phyloP scores from a whole-genome alignment of 768 basidiomycete genomes.

The Kwoniella dejecticola region DNA sequence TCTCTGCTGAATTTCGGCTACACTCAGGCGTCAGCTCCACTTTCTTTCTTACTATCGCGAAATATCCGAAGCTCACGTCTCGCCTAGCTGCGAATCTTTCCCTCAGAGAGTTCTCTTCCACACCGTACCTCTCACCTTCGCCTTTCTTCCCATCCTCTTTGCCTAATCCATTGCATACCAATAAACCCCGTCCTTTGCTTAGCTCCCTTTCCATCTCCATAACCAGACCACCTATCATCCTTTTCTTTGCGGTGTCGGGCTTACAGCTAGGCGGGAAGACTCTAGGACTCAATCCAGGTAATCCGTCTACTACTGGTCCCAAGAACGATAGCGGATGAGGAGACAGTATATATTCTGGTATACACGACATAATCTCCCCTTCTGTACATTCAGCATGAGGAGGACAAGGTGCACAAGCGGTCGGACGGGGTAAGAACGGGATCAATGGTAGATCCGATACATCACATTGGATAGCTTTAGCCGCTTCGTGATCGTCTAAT shows the following conservation, averaged over 20 bases:
- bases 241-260: constrained; percentile 56
- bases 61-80: too few species aligned
- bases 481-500: constrained; percentile 21
- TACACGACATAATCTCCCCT: constrained; percentile 52
- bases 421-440: constrained; percentile 45
- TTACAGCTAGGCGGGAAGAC: constrained; percentile 55
- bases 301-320: constrained; percentile 36
- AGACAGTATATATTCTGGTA: constrained; percentile 53
- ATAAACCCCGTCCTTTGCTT: constrained; percentile 47
- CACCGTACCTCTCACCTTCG: constrained; percentile 39
- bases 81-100: constrained; percentile 34
- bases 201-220: constrained; percentile 45
- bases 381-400: constrained; percentile 53
- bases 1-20: constrained; percentile 37
- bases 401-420: constrained; percentile 56
- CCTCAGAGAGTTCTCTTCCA: constrained; percentile 33
- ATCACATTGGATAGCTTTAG: constrained; percentile 40
- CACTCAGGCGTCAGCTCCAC: too few species aligned
- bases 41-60: too few species aligned
- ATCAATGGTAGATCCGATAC: constrained; percentile 48
- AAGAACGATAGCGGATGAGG: constrained; percentile 32
- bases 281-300: constrained; percentile 47
- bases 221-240: constrained; percentile 53
- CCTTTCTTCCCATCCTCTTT: constrained; percentile 45
- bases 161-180: constrained; percentile 53